Conservation (phyloP, 257 asterid species). For the Voacanga thouarsii region DNA sequence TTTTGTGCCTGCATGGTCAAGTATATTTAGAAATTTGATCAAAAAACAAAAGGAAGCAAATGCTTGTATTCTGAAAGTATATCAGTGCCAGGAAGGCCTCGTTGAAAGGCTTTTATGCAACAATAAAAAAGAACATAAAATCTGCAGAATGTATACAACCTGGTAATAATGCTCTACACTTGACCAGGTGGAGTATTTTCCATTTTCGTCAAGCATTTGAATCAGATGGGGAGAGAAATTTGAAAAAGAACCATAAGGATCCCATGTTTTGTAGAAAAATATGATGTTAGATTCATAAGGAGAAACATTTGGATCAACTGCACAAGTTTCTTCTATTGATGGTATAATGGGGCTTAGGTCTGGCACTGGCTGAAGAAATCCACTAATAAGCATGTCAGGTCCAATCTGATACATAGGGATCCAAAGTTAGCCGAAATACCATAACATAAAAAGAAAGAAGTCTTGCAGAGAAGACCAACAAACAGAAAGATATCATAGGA, state of each 20-base stretch:
- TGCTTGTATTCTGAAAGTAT: not conserved
- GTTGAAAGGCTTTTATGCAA: not conserved
- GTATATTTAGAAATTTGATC: not conserved
- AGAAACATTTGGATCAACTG: constrained; percentile 79
- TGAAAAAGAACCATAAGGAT: constrained; percentile 90
- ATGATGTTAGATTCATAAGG: constrained; percentile 83
- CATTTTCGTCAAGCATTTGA: constrained; percentile 65
- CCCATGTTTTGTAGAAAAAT: constrained; percentile 96
- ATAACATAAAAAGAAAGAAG: not conserved
- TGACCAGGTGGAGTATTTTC: constrained; percentile 59
- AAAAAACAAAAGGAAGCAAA: not conserved
- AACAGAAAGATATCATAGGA: not conserved
- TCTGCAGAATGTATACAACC: constrained; percentile 37
- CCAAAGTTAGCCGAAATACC: not conserved
- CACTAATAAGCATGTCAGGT: constrained; percentile 93
- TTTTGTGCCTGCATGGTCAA: constrained; percentile 61
- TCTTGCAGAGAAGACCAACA: not conserved
- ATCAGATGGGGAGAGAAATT: constrained; percentile 90
- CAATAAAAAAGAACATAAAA: not conserved
- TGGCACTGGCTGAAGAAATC: constrained; percentile 95
- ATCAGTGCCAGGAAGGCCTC: not conserved
- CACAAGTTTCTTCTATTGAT: constrained; percentile 72
- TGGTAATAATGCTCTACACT: constrained; percentile 98
- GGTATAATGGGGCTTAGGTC: constrained; percentile 86
- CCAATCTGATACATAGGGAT: constrained; percentile 55